Evolutionary conservation across 768 basidiomycete species (phyloP).

Genomic region (Jaapia argillacea): DNA sequence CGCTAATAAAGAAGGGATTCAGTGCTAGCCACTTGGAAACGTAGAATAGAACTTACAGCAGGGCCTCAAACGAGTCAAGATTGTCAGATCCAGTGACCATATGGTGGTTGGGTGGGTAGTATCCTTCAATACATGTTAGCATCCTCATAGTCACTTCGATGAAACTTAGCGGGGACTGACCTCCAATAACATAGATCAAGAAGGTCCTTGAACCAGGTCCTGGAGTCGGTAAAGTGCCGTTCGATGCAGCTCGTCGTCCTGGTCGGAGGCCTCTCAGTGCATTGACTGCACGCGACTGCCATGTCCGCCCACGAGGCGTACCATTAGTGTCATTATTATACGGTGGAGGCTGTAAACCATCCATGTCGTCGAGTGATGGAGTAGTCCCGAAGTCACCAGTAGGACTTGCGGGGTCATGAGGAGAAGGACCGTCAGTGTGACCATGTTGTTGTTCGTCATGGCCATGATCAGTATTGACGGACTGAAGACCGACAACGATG

Average conservation of each 20-base stretch:
- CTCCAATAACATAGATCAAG: conserved; percentile 85
- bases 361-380: background rate
- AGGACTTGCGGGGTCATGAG: conserved; percentile 3
- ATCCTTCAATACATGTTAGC: conserved; percentile 41
- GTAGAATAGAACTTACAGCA: conserved; percentile 27
- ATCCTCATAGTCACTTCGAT: too few relatives aligned
- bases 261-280: conserved; percentile 41
- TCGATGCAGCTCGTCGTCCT: conserved; percentile 12
- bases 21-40: background rate
- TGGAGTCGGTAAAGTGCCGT: conserved; percentile 9
- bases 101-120: conserved; percentile 84
- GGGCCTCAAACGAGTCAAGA: conserved; percentile 71
- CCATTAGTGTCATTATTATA: background rate
- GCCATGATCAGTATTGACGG: conserved; percentile 31
- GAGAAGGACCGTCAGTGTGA: too few relatives aligned
- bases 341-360: background rate
- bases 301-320: conserved; percentile 27
- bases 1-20: conserved; percentile 28
- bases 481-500: conserved; percentile 76
- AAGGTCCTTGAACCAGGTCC: conserved; percentile 54
- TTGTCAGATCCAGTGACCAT: conserved; percentile 73
- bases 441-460: background rate
- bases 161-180: conserved; percentile 23
- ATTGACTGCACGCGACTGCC: conserved; percentile 57
- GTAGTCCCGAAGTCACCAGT: background rate